Evolutionary conservation across 805 yeast species (phyloP).

Genomic region (Starmerella potacharoeniae): DNA sequence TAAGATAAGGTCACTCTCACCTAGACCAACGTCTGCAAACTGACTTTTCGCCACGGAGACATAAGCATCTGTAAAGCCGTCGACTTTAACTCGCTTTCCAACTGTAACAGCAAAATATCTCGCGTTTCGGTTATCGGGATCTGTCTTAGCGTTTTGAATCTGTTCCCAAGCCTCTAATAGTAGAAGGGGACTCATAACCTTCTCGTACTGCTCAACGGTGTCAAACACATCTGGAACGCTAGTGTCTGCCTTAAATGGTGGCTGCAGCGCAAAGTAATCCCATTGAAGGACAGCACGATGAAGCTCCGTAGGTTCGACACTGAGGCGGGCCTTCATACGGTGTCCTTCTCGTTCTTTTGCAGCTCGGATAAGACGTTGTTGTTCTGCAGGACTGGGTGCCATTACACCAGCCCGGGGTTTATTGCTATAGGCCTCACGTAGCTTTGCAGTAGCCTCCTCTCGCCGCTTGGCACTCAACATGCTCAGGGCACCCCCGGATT

Average conservation of each 20-base stretch:
- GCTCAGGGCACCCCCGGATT: conserved; percentile 25
- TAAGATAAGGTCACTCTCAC: conserved; percentile 68
- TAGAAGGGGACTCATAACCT: conserved; percentile 65
- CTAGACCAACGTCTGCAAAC: conserved; percentile 41
- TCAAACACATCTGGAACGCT: conserved; percentile 46
- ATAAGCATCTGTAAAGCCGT: conserved; percentile 78
- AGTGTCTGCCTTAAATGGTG: conserved; percentile 29
- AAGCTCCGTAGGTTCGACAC: conserved; percentile 66
- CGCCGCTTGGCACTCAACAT: conserved; percentile 19
- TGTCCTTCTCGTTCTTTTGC: conserved; percentile 51
- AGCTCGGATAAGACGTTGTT: not conserved
- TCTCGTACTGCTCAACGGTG: conserved; percentile 53
- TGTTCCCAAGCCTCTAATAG: conserved; percentile 92
- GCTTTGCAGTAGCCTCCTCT: conserved; percentile 13
- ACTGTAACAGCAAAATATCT: conserved; percentile 54
- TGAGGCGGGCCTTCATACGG: conserved; percentile 64
- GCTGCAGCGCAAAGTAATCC: conserved; percentile 62
- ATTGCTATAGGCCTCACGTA: conserved; percentile 13
- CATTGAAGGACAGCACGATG: conserved; percentile 61
- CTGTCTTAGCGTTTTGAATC: conserved; percentile 58
- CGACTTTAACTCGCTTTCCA: conserved; percentile 74
- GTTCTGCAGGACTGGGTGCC: not conserved
- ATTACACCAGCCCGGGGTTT: not conserved
- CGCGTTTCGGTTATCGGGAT: conserved; percentile 31
- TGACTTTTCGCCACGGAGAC: conserved; percentile 50